phyloP scores from a whole-genome alignment of 2,329 filamentous ascomycete species.

The Diaporthe citrichinensis region DNA sequence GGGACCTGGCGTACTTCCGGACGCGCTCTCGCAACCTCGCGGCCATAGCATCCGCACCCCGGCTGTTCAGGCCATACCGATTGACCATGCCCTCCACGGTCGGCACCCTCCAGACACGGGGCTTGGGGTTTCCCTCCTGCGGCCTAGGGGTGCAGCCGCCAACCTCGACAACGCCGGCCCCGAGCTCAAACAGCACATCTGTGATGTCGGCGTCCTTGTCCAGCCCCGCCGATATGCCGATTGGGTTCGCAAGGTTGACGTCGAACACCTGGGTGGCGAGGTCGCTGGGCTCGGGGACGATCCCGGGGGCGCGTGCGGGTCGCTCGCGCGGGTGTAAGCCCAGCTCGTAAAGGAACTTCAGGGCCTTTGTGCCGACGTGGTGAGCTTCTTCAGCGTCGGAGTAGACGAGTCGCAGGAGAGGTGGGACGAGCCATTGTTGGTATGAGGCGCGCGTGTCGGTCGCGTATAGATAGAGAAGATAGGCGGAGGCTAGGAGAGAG shows the following conservation, averaged over 20 bases:
- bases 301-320: slow-evolving; percentile 53
- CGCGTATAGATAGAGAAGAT: slow-evolving; percentile 74
- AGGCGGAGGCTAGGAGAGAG: slow-evolving; percentile 58
- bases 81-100: slow-evolving; percentile 92
- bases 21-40: slow-evolving; percentile 83
- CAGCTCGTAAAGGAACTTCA: slow-evolving; percentile 81
- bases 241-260: slow-evolving; percentile 82
- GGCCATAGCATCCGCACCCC: slow-evolving; percentile 90
- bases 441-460: slow-evolving; percentile 81
- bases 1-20: slow-evolving; percentile 78
- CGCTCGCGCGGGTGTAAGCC: slow-evolving; percentile 88
- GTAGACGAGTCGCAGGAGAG: slow-evolving; percentile 74
- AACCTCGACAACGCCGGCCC: slow-evolving; percentile 90
- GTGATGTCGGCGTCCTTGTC: slow-evolving; percentile 77
- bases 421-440: slow-evolving; percentile 78
- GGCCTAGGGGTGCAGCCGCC: slow-evolving; percentile 91
- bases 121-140: slow-evolving; percentile 88
- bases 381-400: slow-evolving; percentile 94
- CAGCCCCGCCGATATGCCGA: slow-evolving; percentile 80
- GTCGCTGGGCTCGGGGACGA: slow-evolving; percentile 53
- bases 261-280: slow-evolving; percentile 77
- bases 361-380: slow-evolving; percentile 77
- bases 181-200: slow-evolving; percentile 85
- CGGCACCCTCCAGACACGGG: slow-evolving; percentile 89
- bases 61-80: slow-evolving; percentile 94